Evolutionary conservation across 495 filamentous ascomycete species (phyloP), one percentile per base, ranked within the genome.

Genomic region (Hypoxylon rickii): DNA sequence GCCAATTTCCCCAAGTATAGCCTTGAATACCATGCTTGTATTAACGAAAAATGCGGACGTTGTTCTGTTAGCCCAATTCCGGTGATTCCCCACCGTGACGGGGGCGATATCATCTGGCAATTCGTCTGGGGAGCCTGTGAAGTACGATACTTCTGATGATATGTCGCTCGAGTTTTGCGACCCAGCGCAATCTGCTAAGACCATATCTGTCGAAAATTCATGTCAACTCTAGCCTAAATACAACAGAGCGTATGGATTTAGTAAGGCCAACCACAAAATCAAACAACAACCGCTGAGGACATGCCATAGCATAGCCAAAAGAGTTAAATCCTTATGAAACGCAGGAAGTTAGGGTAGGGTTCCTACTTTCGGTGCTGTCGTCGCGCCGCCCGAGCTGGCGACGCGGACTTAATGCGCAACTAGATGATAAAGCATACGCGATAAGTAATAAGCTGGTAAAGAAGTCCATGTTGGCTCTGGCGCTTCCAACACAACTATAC

Each of bases 131-230:
- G 47, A 15, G 24, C 47, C 51, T 1, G 17, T 7, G 58, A 63
- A 76, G 57, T 76, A 76, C 41, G 73, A 64, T 44, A 69, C 69
- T 39, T 74, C 69, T 2, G 72, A 74, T 4, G 70, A 68, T 12
- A 68, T 11, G 12, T 60, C 49, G 36, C 38, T 56, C 12, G 21
- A 7, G 19, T 63, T 38, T 33, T 40, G 13, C 16, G 16, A 13
- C 13, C 50, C 51, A 7, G 42, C 44, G 34, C 60, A 63, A 19
- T 63, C 45, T 13, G 40, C 44, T 13, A 63, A 36, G 32, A 59
- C 33, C 29, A 63, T 55, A 40, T 55, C 60, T 63, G 29, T 46
- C 7, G 17, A 7, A n/a, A 10, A 10, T 21, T 22, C 19, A 29
- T 43, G 51, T 62, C 56, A 62, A 51, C 31, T 16, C 5, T 38